Percentiles rank a stretch among this genome's conserved stretches.
These are phyloP conservation scores for Phytophthora pini DNA, from an alignment of 352 stramenopile genomes.

Conservation along the genomic window DNA sequence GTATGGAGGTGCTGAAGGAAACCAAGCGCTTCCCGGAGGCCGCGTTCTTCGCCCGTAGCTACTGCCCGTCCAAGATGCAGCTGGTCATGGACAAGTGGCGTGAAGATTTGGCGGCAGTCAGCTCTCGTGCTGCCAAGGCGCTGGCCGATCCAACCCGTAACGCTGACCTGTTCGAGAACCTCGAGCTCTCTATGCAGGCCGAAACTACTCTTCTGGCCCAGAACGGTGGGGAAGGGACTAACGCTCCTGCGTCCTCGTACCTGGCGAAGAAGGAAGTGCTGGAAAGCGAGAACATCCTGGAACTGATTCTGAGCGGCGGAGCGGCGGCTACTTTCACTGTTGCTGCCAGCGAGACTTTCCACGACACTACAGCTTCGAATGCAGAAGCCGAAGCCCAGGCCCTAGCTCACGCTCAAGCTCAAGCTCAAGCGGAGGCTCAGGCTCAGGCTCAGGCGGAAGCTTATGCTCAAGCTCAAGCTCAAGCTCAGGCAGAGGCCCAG, in stretches of 20 bases:
- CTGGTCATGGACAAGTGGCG: conserved; percentile 98
- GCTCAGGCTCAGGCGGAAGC: too few relatives aligned
- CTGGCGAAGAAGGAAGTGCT: conserved; percentile 66
- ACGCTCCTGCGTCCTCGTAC: conserved; percentile 76
- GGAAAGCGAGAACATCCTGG: conserved; percentile 67
- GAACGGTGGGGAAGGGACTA: conserved; percentile 59
- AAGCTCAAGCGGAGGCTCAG: too few relatives aligned
- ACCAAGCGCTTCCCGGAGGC: conserved; percentile 97
- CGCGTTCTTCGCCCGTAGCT: conserved; percentile 98
- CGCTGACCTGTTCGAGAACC: conserved; percentile 96
- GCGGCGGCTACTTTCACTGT: conserved; percentile 21
- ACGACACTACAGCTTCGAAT: conserved; percentile 21
- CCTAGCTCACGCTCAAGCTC: too few relatives aligned
- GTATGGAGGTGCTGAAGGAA: conserved; percentile 95
- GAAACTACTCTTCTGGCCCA: conserved; percentile 92
- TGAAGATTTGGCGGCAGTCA: conserved; percentile 89
- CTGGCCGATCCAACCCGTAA: conserved; percentile 94
- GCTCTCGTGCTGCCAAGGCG: conserved; percentile 93
- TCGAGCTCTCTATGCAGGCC: conserved; percentile 94
- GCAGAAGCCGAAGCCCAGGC: conserved; percentile 33
- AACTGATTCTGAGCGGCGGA: conserved; percentile 49
- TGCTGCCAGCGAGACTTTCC: conserved; percentile 16
- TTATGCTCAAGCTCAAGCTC: conserved; percentile 33
- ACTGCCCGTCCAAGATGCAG: conserved; percentile 95
- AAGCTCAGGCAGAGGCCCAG: conserved; percentile 35